Percentiles rank a stretch among this genome's conserved stretches.
These are phyloP conservation scores for Kwoniella shandongensis DNA, from an alignment of 768 basidiomycete species.

Conservation along the genomic window DNA sequence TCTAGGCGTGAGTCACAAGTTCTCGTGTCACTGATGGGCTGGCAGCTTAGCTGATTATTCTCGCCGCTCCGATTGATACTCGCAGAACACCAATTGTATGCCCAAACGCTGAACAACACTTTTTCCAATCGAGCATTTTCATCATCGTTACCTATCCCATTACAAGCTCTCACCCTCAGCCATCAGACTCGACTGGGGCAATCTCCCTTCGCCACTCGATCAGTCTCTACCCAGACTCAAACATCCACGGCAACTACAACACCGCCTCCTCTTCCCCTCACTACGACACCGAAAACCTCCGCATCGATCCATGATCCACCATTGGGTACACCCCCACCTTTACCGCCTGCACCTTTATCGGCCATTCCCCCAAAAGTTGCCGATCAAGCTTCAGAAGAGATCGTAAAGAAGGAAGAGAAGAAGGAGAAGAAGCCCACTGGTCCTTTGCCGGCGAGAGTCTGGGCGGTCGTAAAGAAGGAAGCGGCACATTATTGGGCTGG, in stretches of 20 bases:
- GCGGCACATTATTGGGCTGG: slow-evolving; percentile 97
- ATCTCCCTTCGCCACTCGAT: slow-evolving; percentile 1
- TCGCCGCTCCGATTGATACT: neutral
- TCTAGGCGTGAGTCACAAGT: too few relatives aligned
- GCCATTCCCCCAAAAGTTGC: slow-evolving; percentile 30
- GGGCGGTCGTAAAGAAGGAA: slow-evolving; percentile 95
- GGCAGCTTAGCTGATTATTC: too few relatives aligned
- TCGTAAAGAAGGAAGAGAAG: slow-evolving; percentile 39
- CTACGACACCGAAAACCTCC: slow-evolving; percentile 10
- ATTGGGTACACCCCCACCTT: slow-evolving; percentile 32
- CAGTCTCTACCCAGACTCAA: slow-evolving; percentile 23
- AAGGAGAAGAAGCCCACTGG: slow-evolving; percentile 29
- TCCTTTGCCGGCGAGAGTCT: slow-evolving; percentile 60
- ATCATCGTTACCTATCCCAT: slow-evolving; percentile 20
- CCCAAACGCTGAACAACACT: slow-evolving; percentile 8
- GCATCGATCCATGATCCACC: slow-evolving; percentile 24
- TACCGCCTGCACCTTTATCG: slow-evolving; percentile 24
- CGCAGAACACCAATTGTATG: slow-evolving; percentile 16
- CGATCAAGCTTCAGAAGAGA: slow-evolving; percentile 25
- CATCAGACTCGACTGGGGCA: slow-evolving; percentile 8
- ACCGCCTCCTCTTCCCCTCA: slow-evolving; percentile 15
- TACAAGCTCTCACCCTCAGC: slow-evolving; percentile 10
- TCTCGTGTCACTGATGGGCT: too few relatives aligned
- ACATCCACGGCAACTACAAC: slow-evolving; percentile 11
- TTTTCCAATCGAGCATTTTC: slow-evolving; percentile 15